Evolutionary conservation across 1,284 basidiomycete species (phyloP).

Genomic region (Puccinia horiana): DNA sequence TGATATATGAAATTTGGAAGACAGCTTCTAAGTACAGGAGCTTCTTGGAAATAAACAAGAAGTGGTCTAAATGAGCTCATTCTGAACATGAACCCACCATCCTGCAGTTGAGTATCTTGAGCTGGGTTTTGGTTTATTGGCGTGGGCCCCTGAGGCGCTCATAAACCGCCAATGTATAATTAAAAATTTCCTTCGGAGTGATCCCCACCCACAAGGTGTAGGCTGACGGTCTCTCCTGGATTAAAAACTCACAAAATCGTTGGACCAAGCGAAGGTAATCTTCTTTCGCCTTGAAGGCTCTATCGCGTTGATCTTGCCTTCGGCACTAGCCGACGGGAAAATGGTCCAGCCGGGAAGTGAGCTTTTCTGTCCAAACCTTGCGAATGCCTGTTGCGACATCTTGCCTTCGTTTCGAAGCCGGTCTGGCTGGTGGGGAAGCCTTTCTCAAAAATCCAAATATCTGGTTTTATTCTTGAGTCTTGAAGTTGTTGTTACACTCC

Average conservation of each 20-base stretch:
- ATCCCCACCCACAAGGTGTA: background rate
- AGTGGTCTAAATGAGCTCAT: too few relatives aligned
- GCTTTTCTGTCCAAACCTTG: background rate
- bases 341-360: background rate
- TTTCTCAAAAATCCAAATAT: background rate
- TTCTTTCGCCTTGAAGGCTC: background rate
- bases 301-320: background rate
- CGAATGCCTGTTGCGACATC: background rate
- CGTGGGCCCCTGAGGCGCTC: too few relatives aligned
- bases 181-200: background rate
- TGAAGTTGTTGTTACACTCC: background rate
- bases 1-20: too few relatives aligned
- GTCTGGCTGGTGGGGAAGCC: background rate
- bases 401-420: slow-evolving; percentile 2
- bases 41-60: too few relatives aligned
- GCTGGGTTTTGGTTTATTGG: too few relatives aligned
- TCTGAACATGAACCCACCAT: too few relatives aligned
- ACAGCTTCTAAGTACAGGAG: too few relatives aligned
- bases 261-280: slow-evolving; percentile 1
- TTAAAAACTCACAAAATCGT: background rate
- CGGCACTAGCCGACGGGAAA: slow-evolving; percentile 13
- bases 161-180: too few relatives aligned
- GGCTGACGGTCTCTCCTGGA: background rate
- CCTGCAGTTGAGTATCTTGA: too few relatives aligned
- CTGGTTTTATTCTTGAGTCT: background rate